These are phyloP conservation scores for Leishmania braziliensis DNA, from an alignment of 208 protist genomes.

Conservation along the genomic window DNA sequence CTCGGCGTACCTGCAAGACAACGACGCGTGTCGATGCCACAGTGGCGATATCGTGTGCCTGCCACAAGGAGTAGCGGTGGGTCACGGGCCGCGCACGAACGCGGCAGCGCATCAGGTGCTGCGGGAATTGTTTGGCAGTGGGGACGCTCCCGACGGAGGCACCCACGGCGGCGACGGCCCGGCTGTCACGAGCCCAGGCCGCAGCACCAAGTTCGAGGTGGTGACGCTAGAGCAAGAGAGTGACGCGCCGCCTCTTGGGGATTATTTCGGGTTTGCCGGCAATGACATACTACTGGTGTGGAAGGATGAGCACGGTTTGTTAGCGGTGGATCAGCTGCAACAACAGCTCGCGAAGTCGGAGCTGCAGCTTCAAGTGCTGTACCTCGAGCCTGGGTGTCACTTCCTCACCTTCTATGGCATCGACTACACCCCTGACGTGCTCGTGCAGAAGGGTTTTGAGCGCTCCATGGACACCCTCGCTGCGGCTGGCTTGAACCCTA, in stretches of 20 bases:
- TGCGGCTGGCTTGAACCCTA: conserved; percentile 85
- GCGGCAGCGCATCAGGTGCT: conserved; percentile 74
- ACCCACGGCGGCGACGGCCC: conserved; percentile 8
- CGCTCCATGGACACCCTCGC: conserved; percentile 89
- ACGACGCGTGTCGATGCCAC: conserved; percentile 82
- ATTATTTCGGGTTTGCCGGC: conserved; percentile 94
- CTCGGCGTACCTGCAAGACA: conserved; percentile 78
- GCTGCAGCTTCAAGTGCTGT: conserved; percentile 52
- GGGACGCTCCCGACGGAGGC: neutral
- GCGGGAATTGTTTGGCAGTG: conserved; percentile 61
- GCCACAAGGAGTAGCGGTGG: conserved; percentile 83
- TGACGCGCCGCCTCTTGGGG: conserved; percentile 88
- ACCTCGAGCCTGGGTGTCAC: conserved; percentile 91
- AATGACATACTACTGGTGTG: conserved; percentile 85
- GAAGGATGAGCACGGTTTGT: conserved; percentile 92
- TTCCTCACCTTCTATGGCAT: conserved; percentile 91
- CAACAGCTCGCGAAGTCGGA: conserved; percentile 40
- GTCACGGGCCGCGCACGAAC: conserved; percentile 90
- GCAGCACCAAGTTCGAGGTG: conserved; percentile 57
- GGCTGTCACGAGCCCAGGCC: neutral
- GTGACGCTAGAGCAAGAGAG: conserved; percentile 90
- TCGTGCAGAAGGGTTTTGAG: conserved; percentile 91
- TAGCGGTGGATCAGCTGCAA: conserved; percentile 92
- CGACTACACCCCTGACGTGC: conserved; percentile 79
- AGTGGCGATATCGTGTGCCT: conserved; percentile 90